phyloP scores from a whole-genome alignment of 257 asterid genomes.

The Misopates orontium region DNA sequence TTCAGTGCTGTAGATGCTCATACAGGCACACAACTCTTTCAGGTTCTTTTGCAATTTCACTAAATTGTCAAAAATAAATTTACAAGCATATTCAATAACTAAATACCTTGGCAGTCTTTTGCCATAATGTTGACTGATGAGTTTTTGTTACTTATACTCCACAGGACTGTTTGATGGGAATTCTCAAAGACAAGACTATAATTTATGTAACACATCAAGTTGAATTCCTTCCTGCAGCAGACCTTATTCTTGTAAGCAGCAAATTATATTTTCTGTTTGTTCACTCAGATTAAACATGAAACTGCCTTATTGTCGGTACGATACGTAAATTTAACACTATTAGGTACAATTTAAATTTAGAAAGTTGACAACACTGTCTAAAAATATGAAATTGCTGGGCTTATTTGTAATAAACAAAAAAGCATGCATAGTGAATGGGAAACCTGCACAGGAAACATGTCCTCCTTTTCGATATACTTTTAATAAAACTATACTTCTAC shows the following conservation, averaged over 20 bases:
- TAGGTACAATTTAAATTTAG: too few species aligned
- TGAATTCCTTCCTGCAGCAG: slow-evolving; percentile 92
- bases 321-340: neutral
- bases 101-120: slow-evolving; percentile 9
- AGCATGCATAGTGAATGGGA: too few species aligned
- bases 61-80: too few species aligned
- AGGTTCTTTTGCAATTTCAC: slow-evolving; percentile 37
- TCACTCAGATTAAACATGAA: slow-evolving; percentile 13
- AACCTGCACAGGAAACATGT: too few species aligned
- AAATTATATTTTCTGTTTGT: neutral
- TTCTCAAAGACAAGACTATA: slow-evolving; percentile 78
- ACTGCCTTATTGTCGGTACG: neutral
- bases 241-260: slow-evolving; percentile 65
- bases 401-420: too few species aligned
- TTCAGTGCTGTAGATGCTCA: slow-evolving; percentile 39
- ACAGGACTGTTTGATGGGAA: slow-evolving; percentile 92
- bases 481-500: too few species aligned
- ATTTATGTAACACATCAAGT: slow-evolving; percentile 95
- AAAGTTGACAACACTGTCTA: too few species aligned
- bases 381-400: too few species aligned
- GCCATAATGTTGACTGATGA: neutral
- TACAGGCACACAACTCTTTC: slow-evolving; percentile 34
- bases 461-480: too few species aligned
- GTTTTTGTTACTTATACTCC: neutral
- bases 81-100: too few species aligned